Conservation (phyloP, 192 early-diverging fungal species). For the Coemansia sp. region DNA sequence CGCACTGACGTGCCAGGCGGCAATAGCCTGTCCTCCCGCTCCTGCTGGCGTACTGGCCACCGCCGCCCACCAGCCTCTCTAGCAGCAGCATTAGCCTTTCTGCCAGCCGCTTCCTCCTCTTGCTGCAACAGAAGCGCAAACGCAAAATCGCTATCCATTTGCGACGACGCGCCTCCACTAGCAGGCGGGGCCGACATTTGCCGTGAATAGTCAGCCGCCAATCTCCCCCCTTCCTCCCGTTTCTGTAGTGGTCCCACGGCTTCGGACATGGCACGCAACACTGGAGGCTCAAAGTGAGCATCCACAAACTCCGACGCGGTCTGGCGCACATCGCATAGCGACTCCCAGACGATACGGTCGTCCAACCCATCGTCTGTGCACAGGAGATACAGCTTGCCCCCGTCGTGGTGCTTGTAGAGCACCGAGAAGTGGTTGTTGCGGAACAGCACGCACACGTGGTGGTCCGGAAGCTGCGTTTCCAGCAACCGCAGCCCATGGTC, state of each 20-base stretch:
- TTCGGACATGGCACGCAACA: neutral
- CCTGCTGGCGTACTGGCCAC: slow-evolving; percentile 19
- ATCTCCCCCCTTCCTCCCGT: too few relatives aligned
- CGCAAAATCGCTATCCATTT: slow-evolving; percentile 53
- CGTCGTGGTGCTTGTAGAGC: slow-evolving; percentile 59
- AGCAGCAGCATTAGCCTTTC: neutral
- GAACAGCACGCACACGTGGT: slow-evolving; percentile 76
- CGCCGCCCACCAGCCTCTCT: slow-evolving; percentile 9
- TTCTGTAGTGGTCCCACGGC: neutral
- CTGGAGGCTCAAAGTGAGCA: slow-evolving; percentile 49
- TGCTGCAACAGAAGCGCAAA: slow-evolving; percentile 51
- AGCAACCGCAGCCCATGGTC: slow-evolving; percentile 73
- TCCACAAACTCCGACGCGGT: slow-evolving; percentile 62
- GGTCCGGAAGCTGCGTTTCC: slow-evolving; percentile 58
- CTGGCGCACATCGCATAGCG: slow-evolving; percentile 65
- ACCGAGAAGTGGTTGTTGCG: slow-evolving; percentile 93
- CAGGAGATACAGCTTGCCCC: slow-evolving; percentile 56
- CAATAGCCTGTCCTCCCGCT: too few relatives aligned
- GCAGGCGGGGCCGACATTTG: slow-evolving; percentile 7
- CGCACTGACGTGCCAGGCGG: too few relatives aligned
- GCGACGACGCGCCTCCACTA: neutral
- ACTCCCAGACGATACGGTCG: slow-evolving; percentile 71
- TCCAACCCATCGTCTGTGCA: slow-evolving; percentile 74
- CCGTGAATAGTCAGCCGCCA: slow-evolving; percentile 26
- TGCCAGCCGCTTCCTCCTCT: slow-evolving; percentile 24